These are phyloP conservation scores for Ascoidea tarda DNA, from an alignment of 805 yeast species.

Conservation along the genomic window DNA sequence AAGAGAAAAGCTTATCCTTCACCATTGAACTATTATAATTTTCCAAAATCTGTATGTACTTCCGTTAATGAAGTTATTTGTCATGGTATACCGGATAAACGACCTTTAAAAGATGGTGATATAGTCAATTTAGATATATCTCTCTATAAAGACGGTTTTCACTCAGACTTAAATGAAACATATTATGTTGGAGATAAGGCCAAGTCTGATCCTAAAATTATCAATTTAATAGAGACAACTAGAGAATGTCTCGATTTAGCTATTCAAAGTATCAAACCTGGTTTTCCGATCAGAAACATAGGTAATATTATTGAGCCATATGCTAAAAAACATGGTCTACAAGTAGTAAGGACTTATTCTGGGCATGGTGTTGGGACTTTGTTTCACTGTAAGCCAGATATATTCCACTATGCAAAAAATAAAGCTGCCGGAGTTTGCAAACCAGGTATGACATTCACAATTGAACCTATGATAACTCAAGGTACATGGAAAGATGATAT, in stretches of 20 bases:
- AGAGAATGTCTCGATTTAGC: constrained; percentile 81
- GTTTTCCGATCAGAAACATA: constrained; percentile 69
- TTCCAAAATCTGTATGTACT: constrained; percentile 85
- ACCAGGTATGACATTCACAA: constrained; percentile 93
- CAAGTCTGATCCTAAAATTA: constrained; percentile 61
- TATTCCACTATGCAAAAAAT: constrained; percentile 90
- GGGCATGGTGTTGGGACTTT: constrained; percentile 86
- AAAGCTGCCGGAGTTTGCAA: constrained; percentile 89
- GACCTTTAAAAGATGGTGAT: constrained; percentile 83
- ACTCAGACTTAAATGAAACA: constrained; percentile 92
- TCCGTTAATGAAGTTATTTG: constrained; percentile 92
- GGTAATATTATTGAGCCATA: constrained; percentile 84
- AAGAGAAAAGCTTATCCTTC: constrained; percentile 89
- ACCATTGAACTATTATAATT: constrained; percentile 86
- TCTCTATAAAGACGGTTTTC: constrained; percentile 74
- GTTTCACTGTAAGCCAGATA: constrained; percentile 86
- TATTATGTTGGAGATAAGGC: constrained; percentile 92
- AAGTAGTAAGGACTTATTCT: constrained; percentile 81
- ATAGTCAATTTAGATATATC: constrained; percentile 86
- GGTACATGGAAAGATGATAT: constrained; percentile 69
- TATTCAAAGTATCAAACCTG: constrained; percentile 80
- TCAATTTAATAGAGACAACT: constrained; percentile 82
- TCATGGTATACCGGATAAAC: constrained; percentile 93
- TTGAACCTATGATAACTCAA: constrained; percentile 91
- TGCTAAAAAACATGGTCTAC: constrained; percentile 63